Percentiles rank a stretch among this genome's conserved stretches.
Evolutionary conservation across 805 yeast genomes (phyloP).

Genomic region (Cyberlindnera xishuangbannaensis): DNA sequence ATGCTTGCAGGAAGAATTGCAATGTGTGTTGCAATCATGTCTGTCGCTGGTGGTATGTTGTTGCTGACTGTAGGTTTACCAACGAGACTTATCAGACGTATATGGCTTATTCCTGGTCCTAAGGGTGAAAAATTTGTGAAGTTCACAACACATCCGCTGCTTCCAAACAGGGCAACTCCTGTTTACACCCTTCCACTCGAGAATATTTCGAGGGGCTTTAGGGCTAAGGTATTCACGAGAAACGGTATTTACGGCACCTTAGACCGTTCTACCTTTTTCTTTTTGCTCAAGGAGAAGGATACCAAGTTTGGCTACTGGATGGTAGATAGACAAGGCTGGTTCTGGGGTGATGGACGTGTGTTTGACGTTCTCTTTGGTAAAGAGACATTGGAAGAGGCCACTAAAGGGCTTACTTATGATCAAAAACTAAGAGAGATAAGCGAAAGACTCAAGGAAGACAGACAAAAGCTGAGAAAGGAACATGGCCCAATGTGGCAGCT

Average conservation of each 20-base stretch:
- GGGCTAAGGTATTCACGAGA: conserved; percentile 77
- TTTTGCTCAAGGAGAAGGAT: conserved; percentile 58
- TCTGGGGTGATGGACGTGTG: conserved; percentile 89
- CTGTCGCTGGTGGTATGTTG: conserved; percentile 28
- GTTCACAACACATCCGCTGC: conserved; percentile 67
- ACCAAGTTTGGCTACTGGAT: conserved; percentile 52
- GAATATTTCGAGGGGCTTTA: conserved; percentile 47
- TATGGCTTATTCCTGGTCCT: conserved; percentile 67
- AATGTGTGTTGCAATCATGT: conserved; percentile 37
- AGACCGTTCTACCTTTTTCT: conserved; percentile 67
- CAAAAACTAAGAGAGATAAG: conserved; percentile 20
- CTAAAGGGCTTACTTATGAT: conserved; percentile 27
- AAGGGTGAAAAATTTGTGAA: conserved; percentile 32
- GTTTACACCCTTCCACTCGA: conserved; percentile 61
- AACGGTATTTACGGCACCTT: conserved; percentile 83
- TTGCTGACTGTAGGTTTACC: conserved; percentile 48
- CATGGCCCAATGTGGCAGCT: conserved; percentile 22
- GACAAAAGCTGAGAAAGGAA: conserved; percentile 16
- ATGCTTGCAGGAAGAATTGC: conserved; percentile 32
- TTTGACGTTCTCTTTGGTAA: conserved; percentile 79
- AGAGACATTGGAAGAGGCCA: conserved; percentile 71
- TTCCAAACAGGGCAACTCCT: conserved; percentile 72
- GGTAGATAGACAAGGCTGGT: conserved; percentile 81
- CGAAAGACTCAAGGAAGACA: conserved; percentile 16
- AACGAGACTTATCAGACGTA: conserved; percentile 63